Base-by-base conservation (phyloP, 192 early-diverging fungal genomes). In the Radiomyces spectabilis region DNA sequence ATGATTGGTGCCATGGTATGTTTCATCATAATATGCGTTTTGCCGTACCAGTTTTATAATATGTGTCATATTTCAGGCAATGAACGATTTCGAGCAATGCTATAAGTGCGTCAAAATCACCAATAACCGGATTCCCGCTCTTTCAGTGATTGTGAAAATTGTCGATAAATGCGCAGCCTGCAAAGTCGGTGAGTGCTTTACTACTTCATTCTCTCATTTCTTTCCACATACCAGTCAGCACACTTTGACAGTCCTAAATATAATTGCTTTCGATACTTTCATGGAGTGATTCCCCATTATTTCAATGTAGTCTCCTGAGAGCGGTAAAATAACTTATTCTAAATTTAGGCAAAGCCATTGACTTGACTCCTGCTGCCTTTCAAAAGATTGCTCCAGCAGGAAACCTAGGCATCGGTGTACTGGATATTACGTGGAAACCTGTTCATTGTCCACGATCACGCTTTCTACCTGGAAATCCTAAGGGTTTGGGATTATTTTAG, bases 1-100 rank as follows among this genome's bases (percentile, higher is more conserved):
- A 52, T 65, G 57, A 65, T 70, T 53, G 61, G 55, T 27, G 68
- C 68, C 15, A 65, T 65, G 63, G 55, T 57, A 57, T 40, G 39
- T n/a, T n/a, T n/a, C n/a, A n/a, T n/a, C n/a, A n/a, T n/a, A n/a
- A n/a, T n/a, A n/a, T n/a, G n/a, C n/a, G n/a, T n/a, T n/a, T n/a
- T n/a, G n/a, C n/a, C n/a, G n/a, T n/a, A n/a, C n/a, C n/a, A n/a
- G n/a, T n/a, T n/a, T n/a, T n/a, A n/a, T n/a, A n/a, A n/a, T n/a
- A n/a, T n/a, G n/a, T n/a, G n/a, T n/a, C n/a, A n/a, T n/a, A n/a
- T n/a, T n/a, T n/a, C 34, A 57, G 55, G 41, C 52, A 15, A 70
- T 63, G 61, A 41, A 63, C 35, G 35, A 39, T 1, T 55, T 55
- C 16, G 61, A 63, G 38, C 37, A 43, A 19, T 65, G 62, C 41